phyloP scores from a whole-genome alignment of 768 basidiomycete species.

The Piloderma croceum region DNA sequence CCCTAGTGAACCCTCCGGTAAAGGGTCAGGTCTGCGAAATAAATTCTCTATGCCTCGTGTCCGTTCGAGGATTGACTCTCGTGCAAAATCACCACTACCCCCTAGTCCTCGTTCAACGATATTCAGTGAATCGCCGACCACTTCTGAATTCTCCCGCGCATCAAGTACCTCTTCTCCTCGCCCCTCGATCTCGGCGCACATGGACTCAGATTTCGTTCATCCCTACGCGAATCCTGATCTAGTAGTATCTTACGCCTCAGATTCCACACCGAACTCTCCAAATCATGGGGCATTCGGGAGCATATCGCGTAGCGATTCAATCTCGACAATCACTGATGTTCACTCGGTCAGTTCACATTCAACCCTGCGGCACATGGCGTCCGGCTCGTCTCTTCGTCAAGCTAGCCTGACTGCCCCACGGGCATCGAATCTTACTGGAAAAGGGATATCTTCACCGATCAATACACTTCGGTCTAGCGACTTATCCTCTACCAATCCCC shows the following conservation, averaged over 20 bases:
- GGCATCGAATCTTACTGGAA: slow-evolving; percentile 36
- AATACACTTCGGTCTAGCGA: slow-evolving; percentile 29
- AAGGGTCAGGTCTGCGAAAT: slow-evolving; percentile 28
- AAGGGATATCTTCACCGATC: slow-evolving; percentile 54
- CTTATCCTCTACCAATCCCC: slow-evolving; percentile 19
- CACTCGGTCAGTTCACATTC: not conserved
- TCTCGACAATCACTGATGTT: slow-evolving; percentile 44
- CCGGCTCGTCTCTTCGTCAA: not conserved
- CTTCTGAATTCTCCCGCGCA: too few relatives aligned
- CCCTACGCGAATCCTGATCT: slow-evolving; percentile 82
- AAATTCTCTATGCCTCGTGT: slow-evolving; percentile 41
- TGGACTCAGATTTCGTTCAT: slow-evolving; percentile 33
- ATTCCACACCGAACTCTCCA: slow-evolving; percentile 22
- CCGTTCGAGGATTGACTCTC: slow-evolving; percentile 23
- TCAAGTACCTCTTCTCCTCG: slow-evolving; percentile 23
- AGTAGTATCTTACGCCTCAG: slow-evolving; percentile 34
- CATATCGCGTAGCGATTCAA: slow-evolving; percentile 53
- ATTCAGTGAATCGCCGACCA: too few relatives aligned
- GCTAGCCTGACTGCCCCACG: too few relatives aligned
- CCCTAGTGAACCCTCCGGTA: slow-evolving; percentile 22
- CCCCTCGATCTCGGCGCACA: slow-evolving; percentile 21
- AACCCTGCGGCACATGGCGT: not conserved
- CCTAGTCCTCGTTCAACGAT: not conserved
- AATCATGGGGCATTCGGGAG: slow-evolving; percentile 25
- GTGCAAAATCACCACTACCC: slow-evolving; percentile 25